Conservation (phyloP, 2,329 filamentous ascomycete species). For the Colletotrichum sp. region DNA sequence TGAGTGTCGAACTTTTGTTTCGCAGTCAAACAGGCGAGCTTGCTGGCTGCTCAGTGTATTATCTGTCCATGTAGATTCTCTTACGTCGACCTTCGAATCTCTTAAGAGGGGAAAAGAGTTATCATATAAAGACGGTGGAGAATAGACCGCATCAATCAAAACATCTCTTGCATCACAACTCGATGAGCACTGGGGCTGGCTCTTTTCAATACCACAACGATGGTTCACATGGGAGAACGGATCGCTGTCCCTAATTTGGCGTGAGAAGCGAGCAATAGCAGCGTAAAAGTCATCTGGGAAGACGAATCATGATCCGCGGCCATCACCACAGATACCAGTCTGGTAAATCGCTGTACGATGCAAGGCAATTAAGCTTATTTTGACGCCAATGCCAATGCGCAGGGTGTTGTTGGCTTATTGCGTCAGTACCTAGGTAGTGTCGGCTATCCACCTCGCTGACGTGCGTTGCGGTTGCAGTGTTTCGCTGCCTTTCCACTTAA, state of each 20-base stretch:
- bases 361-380: not conserved
- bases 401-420: not conserved
- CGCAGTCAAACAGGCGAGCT: rapidly evolving
- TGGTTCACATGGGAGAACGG: rapidly evolving
- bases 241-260: not conserved
- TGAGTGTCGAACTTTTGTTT: too few species aligned
- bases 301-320: not conserved
- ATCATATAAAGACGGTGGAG: not conserved
- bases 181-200: not conserved
- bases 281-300: not conserved
- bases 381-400: not conserved
- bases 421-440: not conserved
- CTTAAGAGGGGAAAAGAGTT: not conserved
- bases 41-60: rapidly evolving
- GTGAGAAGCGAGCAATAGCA: not conserved
- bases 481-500: not conserved
- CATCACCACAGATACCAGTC: not conserved
- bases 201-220: not conserved
- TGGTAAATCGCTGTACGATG: not conserved
- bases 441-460: not conserved
- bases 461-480: not conserved
- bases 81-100: not conserved
- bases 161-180: not conserved
- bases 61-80: not conserved
- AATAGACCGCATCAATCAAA: not conserved